Base-by-base conservation (phyloP, 164 flowering plant species). In the Annona squamosa region DNA sequence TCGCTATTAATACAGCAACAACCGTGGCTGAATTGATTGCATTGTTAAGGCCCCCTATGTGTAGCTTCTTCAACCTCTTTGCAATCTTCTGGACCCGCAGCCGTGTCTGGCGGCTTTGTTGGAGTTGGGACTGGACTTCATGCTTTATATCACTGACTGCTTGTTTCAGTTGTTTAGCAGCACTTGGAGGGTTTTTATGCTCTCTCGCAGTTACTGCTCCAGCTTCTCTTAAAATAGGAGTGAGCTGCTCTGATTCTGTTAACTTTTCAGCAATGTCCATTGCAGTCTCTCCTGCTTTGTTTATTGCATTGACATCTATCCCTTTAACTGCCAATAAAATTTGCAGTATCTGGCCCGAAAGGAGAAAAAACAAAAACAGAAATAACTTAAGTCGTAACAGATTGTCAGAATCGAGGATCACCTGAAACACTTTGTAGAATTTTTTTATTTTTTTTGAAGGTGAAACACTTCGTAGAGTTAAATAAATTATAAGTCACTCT, bases 1-100 rank as follows among this genome's bases (percentile, higher is more conserved):
- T 90, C 18, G 99, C 99, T 46, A 95, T 93, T 64, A 95, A 93
- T 64, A 95, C 98, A 7, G 99, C 99, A n/a, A 95, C 98, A 16
- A 93, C 90, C 6, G 97, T 95, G 1, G 98, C 90, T 3, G 93
- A 88, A 78, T 83, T 95, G 70, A 93, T 93, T 19, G 98, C 99
- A 78, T 95, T 95, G 82, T 95, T 93, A 26, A 93, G 93, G 71
- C 98, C 99, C 69, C 88, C 86, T 12, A 79, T 86, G 79, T 93
- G 99, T 18, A 93, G 88, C 80, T 95, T 95, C 79, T 89, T 87
- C 3, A 93, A 82, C 73, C 78, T 85, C 79, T 91, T 95, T 3
- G 91, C 89, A 48, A 95, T 95, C 70, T 85, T 91, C 73, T 88
- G 88, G 7, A 95, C 98, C 66, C 82, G 85, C 56, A 79, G 78